Conservation (phyloP, 2,329 filamentous ascomycete species). For the Harringtonia lauricola region DNA sequence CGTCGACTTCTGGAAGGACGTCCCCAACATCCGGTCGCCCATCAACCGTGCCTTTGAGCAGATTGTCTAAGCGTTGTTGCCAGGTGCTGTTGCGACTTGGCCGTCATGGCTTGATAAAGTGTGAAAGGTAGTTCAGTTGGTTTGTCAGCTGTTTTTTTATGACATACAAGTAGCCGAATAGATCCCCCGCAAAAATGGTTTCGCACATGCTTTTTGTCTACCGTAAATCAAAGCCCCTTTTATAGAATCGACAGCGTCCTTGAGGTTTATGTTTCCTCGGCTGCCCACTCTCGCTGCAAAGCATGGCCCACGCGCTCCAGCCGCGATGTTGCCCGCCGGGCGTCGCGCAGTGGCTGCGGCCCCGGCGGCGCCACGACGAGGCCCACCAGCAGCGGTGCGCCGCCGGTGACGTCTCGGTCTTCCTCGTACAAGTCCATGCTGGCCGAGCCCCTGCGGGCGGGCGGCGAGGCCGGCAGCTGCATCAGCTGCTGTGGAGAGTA, state of each 20-base stretch:
- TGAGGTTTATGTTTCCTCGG: constrained; percentile 17
- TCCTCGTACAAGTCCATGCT: background rate
- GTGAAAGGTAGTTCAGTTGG: background rate
- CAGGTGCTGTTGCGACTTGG: too few relatives aligned
- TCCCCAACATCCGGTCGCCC: constrained; percentile 81
- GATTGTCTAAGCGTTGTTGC: constrained; percentile 59
- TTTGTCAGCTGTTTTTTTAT: background rate
- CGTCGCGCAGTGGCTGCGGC: constrained; percentile 36
- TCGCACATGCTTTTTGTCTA: background rate
- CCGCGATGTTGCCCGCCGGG: constrained; percentile 37
- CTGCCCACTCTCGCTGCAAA: constrained; percentile 42
- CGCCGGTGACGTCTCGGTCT: constrained; percentile 13
- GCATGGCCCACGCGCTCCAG: constrained; percentile 43
- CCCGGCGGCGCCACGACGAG: constrained; percentile 40
- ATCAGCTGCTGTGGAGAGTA: background rate
- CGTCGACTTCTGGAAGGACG: constrained; percentile 94
- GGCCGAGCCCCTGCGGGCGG: background rate
- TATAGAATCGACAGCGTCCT: too few relatives aligned
- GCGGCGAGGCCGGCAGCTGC: background rate
- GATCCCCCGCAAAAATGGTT: background rate
- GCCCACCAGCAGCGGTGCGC: constrained; percentile 41
- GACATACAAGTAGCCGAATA: constrained; percentile 4
- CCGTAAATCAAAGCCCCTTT: too few relatives aligned
- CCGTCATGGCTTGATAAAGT: background rate
- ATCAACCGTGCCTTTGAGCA: constrained; percentile 97